These are phyloP conservation scores for Pythium aphanidermatum DNA, from an alignment of 352 stramenopile genomes.

Conservation along the genomic window DNA sequence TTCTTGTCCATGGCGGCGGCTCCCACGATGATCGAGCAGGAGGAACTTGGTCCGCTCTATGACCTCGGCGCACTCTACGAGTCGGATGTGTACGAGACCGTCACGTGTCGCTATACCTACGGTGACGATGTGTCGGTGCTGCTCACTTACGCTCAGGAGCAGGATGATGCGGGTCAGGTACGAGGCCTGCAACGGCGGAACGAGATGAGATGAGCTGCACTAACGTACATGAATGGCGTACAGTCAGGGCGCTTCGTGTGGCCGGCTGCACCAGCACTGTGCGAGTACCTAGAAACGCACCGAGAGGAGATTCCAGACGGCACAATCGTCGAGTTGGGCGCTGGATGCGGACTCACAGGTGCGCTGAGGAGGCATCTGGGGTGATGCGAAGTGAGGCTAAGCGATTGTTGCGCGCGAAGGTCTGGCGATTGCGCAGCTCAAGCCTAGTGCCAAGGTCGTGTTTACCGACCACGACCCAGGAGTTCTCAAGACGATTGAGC, in stretches of 20 bases:
- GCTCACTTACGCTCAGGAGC: slow-evolving; percentile 67
- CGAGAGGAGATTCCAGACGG: slow-evolving; percentile 38
- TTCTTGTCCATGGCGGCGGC: background rate
- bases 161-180: slow-evolving; percentile 39
- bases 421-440: slow-evolving; percentile 55
- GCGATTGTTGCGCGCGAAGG: slow-evolving; percentile 12
- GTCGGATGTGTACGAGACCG: slow-evolving; percentile 30
- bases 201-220: background rate
- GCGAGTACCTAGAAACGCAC: slow-evolving; percentile 50
- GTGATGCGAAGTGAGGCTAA: no score
- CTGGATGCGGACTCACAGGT: slow-evolving; percentile 56
- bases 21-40: slow-evolving; percentile 9
- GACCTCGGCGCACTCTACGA: slow-evolving; percentile 15
- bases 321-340: slow-evolving; percentile 63
- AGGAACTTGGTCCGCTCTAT: slow-evolving; percentile 15
- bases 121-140: slow-evolving; percentile 51
- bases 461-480: slow-evolving; percentile 79
- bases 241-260: slow-evolving; percentile 66
- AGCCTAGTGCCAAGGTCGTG: slow-evolving; percentile 50
- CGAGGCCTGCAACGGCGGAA: slow-evolving; percentile 11
- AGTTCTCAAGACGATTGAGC: slow-evolving; percentile 76
- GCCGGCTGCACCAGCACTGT: slow-evolving; percentile 57
- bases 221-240: background rate
- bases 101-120: slow-evolving; percentile 62
- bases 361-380: no score